phyloP scores from a whole-genome alignment of 2,329 filamentous ascomycete genomes.

The Colletotrichum sojae region DNA sequence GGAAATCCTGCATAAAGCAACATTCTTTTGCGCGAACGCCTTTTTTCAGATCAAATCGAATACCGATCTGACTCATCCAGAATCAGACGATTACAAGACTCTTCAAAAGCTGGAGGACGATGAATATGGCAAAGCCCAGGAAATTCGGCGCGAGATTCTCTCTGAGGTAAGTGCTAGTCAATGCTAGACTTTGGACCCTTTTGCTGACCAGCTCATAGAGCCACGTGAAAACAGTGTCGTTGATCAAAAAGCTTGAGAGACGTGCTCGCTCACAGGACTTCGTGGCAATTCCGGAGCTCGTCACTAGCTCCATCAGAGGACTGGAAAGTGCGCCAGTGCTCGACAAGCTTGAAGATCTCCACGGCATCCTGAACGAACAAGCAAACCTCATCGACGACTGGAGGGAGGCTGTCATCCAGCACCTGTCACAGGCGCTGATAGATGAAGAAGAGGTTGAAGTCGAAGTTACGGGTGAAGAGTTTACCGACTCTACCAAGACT shows the following conservation, averaged over 20 bases:
- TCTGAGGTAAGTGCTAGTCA: constrained; percentile 58
- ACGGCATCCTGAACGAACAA: constrained; percentile 78
- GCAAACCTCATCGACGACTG: constrained; percentile 79
- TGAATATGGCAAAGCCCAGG: constrained; percentile 84
- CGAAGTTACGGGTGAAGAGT: constrained; percentile 90
- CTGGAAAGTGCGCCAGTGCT: constrained; percentile 80
- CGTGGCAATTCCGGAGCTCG: constrained; percentile 71
- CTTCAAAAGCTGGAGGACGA: constrained; percentile 80
- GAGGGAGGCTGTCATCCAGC: constrained; percentile 79
- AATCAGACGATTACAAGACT: constrained; percentile 75
- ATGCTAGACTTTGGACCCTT: not conserved
- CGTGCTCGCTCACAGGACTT: constrained; percentile 69
- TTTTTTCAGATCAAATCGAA: constrained; percentile 88
- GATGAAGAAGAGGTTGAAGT: constrained; percentile 83
- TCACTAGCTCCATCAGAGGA: constrained; percentile 69
- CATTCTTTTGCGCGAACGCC: constrained; percentile 88
- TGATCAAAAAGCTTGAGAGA: constrained; percentile 74
- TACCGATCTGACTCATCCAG: constrained; percentile 72
- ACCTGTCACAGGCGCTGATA: constrained; percentile 81
- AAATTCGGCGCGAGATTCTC: constrained; percentile 84
- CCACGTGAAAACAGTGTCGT: constrained; percentile 69
- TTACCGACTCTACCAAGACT: constrained; percentile 86
- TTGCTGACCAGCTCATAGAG: constrained; percentile 43
- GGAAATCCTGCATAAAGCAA: constrained; percentile 84
- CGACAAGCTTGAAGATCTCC: constrained; percentile 76